Evolutionary conservation across 306 rosid species (phyloP).

Genomic region (Rosa persica): DNA sequence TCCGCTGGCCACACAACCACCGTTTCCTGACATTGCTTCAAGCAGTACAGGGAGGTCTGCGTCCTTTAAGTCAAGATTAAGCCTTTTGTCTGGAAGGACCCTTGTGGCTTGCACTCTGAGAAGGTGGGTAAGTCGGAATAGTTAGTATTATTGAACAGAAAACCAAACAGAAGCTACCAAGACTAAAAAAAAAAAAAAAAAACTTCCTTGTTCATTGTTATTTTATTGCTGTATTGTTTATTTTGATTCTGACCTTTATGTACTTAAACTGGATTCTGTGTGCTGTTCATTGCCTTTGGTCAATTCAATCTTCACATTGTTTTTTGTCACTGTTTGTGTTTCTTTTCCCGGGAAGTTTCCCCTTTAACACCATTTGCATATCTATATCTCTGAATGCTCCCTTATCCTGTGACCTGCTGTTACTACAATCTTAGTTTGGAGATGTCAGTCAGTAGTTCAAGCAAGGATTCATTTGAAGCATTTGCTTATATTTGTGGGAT

Average conservation of each 20-base stretch:
- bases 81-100: slow-evolving; percentile 61
- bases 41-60: slow-evolving; percentile 51
- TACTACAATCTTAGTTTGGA: neutral
- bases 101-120: slow-evolving; percentile 76
- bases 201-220: slow-evolving; percentile 26
- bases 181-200: neutral
- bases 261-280: slow-evolving; percentile 46
- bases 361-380: neutral
- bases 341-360: slow-evolving; percentile 9
- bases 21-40: slow-evolving; percentile 38
- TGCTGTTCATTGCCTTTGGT: slow-evolving; percentile 52
- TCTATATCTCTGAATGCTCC: neutral
- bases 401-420: neutral
- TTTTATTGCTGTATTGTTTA: slow-evolving; percentile 41
- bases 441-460: neutral
- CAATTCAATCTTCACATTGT: slow-evolving; percentile 48
- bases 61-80: slow-evolving; percentile 78
- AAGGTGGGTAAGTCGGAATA: slow-evolving; percentile 75
- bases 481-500: neutral
- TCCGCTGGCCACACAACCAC: slow-evolving; percentile 41
- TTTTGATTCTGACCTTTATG: slow-evolving; percentile 47
- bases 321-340: slow-evolving; percentile 11
- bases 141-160: slow-evolving; percentile 23
- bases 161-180: neutral
- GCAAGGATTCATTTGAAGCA: neutral